phyloP scores from a whole-genome alignment of 257 asterid genomes.

The Nicotiana benthamiana region DNA sequence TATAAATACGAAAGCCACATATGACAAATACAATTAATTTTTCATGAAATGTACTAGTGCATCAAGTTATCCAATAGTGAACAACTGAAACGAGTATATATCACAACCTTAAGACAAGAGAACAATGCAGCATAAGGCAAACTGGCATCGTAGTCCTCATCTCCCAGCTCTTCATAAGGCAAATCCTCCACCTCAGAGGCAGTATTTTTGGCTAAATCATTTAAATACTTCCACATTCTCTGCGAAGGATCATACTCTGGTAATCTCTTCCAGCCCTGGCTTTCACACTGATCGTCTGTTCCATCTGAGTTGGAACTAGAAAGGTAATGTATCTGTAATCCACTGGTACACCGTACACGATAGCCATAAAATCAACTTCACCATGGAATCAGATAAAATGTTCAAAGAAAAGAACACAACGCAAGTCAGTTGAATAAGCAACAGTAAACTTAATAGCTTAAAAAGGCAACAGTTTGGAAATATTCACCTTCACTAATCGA shows the following conservation, averaged over 20 bases:
- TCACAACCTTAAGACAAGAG: conserved; percentile 79
- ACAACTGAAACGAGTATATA: conserved; percentile 5
- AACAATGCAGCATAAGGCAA: conserved; percentile 94
- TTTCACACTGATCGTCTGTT: conserved; percentile 64
- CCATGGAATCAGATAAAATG: conserved; percentile 17
- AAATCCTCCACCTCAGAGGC: conserved; percentile 45
- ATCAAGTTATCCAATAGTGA: neutral
- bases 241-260: conserved; percentile 59
- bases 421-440: neutral
- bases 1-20: neutral
- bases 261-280: conserved; percentile 67
- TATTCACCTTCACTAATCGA: neutral
- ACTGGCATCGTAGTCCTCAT: conserved; percentile 84
- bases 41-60: neutral
- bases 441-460: neutral
- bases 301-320: conserved; percentile 69
- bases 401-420: neutral
- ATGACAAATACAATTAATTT: neutral
- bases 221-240: conserved; percentile 70
- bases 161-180: conserved; percentile 62
- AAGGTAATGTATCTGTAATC: conserved; percentile 72
- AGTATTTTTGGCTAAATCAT: conserved; percentile 38
- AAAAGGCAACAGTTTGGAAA: neutral
- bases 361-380: conserved; percentile 1
- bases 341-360: conserved; percentile 37